Evolutionary conservation across 176 grass and related monocot genomes (phyloP).

Genomic region (Dactylis glomerata): DNA sequence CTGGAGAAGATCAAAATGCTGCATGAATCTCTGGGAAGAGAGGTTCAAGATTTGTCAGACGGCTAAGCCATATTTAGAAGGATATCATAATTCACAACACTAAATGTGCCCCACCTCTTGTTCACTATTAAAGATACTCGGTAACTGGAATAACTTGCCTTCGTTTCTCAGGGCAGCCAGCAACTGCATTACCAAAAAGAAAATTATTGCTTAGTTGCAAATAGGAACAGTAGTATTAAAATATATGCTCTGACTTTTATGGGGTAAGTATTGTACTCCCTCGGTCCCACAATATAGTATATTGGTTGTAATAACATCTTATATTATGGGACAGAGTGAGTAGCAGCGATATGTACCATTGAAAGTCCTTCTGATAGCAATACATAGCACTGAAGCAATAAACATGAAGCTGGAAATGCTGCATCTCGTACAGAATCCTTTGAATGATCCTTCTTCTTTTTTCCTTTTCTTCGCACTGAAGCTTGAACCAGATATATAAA

Average conservation of each 20-base stretch:
- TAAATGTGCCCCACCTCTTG: slow-evolving; percentile 60
- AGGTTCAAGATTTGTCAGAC: slow-evolving; percentile 5
- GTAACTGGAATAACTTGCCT: slow-evolving; percentile 65
- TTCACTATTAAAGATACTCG: slow-evolving; percentile 80
- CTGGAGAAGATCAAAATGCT: slow-evolving; percentile 94
- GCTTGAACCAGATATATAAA: slow-evolving; percentile 22
- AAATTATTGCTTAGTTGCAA: slow-evolving; percentile 15
- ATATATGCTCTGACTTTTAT: neutral
- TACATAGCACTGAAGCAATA: slow-evolving; percentile 88
- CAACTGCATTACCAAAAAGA: slow-evolving; percentile 49
- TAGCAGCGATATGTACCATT: slow-evolving; percentile 55
- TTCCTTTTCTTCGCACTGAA: slow-evolving; percentile 78
- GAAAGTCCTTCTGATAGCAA: slow-evolving; percentile 90
- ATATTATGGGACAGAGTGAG: too few species aligned
- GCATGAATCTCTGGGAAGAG: slow-evolving; percentile 79
- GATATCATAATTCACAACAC: neutral
- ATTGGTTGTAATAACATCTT: too few species aligned
- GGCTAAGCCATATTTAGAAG: neutral
- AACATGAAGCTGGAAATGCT: slow-evolving; percentile 57
- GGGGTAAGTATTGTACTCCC: neutral
- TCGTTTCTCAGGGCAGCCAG: slow-evolving; percentile 77
- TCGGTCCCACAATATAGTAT: too few species aligned
- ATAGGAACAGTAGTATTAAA: neutral
- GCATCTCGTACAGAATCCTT: slow-evolving; percentile 63
- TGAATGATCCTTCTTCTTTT: slow-evolving; percentile 83